phyloP scores from a whole-genome alignment of 768 basidiomycete species.

The Tremella mesenterica region DNA sequence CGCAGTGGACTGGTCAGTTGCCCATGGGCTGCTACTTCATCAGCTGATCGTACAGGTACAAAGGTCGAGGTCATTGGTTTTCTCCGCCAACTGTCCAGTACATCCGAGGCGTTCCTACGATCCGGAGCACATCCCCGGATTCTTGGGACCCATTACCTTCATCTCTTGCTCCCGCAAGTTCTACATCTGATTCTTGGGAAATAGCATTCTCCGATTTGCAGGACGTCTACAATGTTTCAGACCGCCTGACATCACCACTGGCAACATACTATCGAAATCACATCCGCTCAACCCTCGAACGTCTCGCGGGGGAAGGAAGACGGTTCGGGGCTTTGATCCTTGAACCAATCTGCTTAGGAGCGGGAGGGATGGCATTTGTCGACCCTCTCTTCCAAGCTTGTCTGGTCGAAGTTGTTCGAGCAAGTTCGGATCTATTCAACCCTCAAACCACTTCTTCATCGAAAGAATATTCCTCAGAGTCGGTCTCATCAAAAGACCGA shows the following conservation, averaged over 20 bases:
- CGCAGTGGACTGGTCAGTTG: conserved; percentile 83
- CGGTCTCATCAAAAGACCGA: conserved; percentile 2
- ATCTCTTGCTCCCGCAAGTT: not conserved
- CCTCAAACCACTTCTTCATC: conserved; percentile 11
- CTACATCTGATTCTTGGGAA: conserved; percentile 21
- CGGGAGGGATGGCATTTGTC: conserved; percentile 94
- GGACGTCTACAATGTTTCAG: conserved; percentile 62
- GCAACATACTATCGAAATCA: conserved; percentile 58
- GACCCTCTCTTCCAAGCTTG: conserved; percentile 92
- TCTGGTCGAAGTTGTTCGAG: conserved; percentile 69
- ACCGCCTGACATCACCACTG: conserved; percentile 56
- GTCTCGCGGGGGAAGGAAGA: conserved; percentile 45
- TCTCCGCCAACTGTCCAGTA: conserved; percentile 74
- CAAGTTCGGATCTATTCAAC: conserved; percentile 42
- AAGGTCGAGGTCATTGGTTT: conserved; percentile 86
- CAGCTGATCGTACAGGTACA: conserved; percentile 79
- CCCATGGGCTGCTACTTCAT: conserved; percentile 71
- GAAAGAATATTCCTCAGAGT: conserved; percentile 9
- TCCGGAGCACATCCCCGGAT: conserved; percentile 34
- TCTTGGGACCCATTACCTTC: conserved; percentile 29
- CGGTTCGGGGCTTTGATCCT: conserved; percentile 62
- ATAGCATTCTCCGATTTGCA: conserved; percentile 49
- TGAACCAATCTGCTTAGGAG: conserved; percentile 88
- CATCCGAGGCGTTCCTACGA: conserved; percentile 51
- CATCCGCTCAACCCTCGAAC: conserved; percentile 52